A percentile compares a stretch with the other conserved stretches of the same genome.
These are phyloP conservation scores for Leonotis leonurus DNA, from an alignment of 257 asterid species.

Conservation along the genomic window DNA sequence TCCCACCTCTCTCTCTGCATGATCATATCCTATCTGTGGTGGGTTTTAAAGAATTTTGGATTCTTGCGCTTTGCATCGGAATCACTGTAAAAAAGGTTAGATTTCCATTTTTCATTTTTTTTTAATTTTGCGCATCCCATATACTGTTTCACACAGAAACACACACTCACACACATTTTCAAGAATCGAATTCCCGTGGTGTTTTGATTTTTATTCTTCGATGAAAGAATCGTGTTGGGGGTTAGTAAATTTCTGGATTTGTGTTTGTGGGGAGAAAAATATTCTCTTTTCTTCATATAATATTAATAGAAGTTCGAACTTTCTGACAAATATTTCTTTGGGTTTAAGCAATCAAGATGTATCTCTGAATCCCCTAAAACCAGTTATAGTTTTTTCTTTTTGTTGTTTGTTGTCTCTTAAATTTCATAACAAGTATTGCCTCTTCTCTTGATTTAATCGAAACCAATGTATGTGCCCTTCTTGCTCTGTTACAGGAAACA, in stretches of 20 bases:
- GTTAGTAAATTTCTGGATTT: background rate
- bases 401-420: background rate
- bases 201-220: background rate
- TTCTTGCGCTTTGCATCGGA: constrained; percentile 5
- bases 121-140: background rate
- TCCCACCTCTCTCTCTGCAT: background rate
- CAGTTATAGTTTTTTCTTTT: background rate
- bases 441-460: constrained; percentile 1
- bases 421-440: background rate
- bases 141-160: background rate
- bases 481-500: constrained; percentile 12
- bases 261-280: background rate
- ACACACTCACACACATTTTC: background rate
- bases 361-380: background rate
- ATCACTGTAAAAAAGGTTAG: constrained; percentile 16
- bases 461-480: background rate
- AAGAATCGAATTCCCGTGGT: too few species aligned
- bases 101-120: background rate
- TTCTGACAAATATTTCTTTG: background rate
- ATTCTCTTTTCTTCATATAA: background rate
- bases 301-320: background rate
- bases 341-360: background rate
- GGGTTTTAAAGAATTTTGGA: background rate
- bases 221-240: background rate
- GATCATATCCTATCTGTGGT: background rate